Base-by-base conservation (phyloP, 2,329 filamentous ascomycete genomes). In the Monosporascus sp. region DNA sequence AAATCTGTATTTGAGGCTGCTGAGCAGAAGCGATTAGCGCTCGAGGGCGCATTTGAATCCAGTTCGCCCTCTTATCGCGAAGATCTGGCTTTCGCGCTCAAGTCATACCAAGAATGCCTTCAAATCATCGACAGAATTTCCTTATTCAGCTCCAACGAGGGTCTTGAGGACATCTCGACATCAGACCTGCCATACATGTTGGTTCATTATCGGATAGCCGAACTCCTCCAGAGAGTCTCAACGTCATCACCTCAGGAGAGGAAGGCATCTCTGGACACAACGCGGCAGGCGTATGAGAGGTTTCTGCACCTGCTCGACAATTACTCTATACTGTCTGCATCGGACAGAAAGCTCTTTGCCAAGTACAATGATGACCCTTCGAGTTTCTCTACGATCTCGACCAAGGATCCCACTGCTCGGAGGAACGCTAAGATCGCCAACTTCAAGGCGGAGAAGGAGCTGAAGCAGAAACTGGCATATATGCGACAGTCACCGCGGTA, bases 121-220 rank as follows among this genome's bases (percentile, higher is more conserved):
- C 76, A 82, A 55, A 81, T 89, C 52, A 83, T 89, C 58, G 77
- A 83, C 59, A 79, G 84, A 55, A 77, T 94, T 26, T 87, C 89
- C 0, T 77, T 99, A 51, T 97, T 97, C 79, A 96, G 91, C 61
- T 79, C 85, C 37, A 99, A 99, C 71, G 94, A 99, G 71, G 81
- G 82, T 1, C 72, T 93, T 40, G 94, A 99, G 57, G 94, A 99
- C 72, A 75, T 97, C 35, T 78, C 89, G 15, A 95, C 93, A 1
- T 79, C 81, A n/a, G 87, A 96, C 65, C 74, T 99, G 35, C 90
- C 91, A 73, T 96, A 93, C 69, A 80, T 99, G 56, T 80, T 91
- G 22, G 81, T 92, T 57, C 80, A 88, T 70, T 91, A 86, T 70
- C 82, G 87, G 64, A 76, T 94, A 51, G 93, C 91, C 37, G 91